Evolutionary conservation across 2,329 filamentous ascomycete genomes (phyloP).

Genomic region (Phoma sp.): DNA sequence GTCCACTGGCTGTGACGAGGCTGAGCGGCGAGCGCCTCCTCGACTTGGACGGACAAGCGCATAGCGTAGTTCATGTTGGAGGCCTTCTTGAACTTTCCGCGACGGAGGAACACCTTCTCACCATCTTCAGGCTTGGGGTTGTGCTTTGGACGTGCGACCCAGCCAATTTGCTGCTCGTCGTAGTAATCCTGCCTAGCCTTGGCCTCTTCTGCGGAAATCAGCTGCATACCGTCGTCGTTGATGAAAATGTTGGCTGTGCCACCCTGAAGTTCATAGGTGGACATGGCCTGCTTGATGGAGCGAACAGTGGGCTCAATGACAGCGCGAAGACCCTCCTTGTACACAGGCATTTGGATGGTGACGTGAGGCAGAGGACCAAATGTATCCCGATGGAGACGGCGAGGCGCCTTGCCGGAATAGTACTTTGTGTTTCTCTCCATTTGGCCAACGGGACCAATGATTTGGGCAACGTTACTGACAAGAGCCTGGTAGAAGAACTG

Average conservation of each 20-base stretch:
- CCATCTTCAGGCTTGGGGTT: constrained; percentile 30
- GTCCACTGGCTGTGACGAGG: constrained; percentile 29
- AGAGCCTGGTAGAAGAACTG: constrained; percentile 43
- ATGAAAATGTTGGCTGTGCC: constrained; percentile 71
- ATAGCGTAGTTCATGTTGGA: constrained; percentile 79
- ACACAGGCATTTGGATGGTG: constrained; percentile 81
- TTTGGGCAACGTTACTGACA: constrained; percentile 50
- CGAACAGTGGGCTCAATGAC: constrained; percentile 80
- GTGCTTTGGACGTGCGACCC: constrained; percentile 56
- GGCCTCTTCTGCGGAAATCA: constrained; percentile 57
- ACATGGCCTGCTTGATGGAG: constrained; percentile 72
- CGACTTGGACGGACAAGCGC: constrained; percentile 65
- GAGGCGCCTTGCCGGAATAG: constrained; percentile 68
- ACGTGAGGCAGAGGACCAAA: constrained; percentile 70
- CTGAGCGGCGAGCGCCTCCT: constrained; percentile 59
- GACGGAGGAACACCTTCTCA: constrained; percentile 31
- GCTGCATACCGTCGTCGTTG: constrained; percentile 72
- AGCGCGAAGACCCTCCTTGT: constrained; percentile 78
- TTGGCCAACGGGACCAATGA: constrained; percentile 78
- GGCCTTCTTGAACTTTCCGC: constrained; percentile 54
- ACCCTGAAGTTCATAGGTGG: constrained; percentile 61
- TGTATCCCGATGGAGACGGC: constrained; percentile 59
- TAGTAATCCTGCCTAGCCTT: constrained; percentile 55
- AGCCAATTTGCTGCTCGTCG: constrained; percentile 58
- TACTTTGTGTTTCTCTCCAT: constrained; percentile 79